Evolutionary conservation across 164 flowering plant species (phyloP).

Genomic region (Umbilicus rupestris): DNA sequence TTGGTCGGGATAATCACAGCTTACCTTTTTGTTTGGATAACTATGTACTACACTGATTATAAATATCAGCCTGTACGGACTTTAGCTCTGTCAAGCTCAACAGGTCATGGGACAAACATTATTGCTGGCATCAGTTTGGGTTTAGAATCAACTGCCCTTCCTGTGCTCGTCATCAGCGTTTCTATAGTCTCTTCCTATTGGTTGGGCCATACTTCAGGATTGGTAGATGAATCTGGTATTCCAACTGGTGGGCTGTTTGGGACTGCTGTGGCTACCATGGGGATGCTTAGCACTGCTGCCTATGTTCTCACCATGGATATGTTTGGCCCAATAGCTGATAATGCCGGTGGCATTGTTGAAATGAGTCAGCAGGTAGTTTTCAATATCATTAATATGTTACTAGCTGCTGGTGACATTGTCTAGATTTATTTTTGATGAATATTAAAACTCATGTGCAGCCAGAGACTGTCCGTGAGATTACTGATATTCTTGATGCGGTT

Average conservation of each 20-base stretch:
- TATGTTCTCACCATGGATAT: slow-evolving; percentile 99
- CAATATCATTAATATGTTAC: background rate
- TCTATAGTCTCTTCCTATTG: slow-evolving; percentile 82
- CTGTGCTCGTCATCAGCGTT: slow-evolving; percentile 86
- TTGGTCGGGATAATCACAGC: slow-evolving; percentile 93
- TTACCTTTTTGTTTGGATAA: slow-evolving; percentile 83
- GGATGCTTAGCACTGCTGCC: slow-evolving; percentile 99
- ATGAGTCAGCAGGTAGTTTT: slow-evolving; percentile 96
- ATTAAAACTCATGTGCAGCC: slow-evolving; percentile 41
- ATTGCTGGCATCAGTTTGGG: slow-evolving; percentile 98
- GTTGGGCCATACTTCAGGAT: slow-evolving; percentile 92
- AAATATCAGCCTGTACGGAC: slow-evolving; percentile 95
- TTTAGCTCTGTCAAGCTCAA: slow-evolving; percentile 86
- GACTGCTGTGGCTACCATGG: slow-evolving; percentile 99
- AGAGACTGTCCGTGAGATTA: slow-evolving; percentile 94
- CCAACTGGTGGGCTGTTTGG: slow-evolving; percentile 97
- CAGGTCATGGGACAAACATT: slow-evolving; percentile 97
- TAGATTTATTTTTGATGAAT: background rate
- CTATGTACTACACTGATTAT: slow-evolving; percentile 93
- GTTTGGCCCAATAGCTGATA: slow-evolving; percentile 99
- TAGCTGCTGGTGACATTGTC: background rate
- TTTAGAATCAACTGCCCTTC: slow-evolving; percentile 95
- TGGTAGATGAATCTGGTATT: slow-evolving; percentile 79
- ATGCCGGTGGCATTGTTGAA: slow-evolving; percentile 99
- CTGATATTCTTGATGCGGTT: slow-evolving; percentile 96